Evolutionary conservation across 2,329 filamentous ascomycete genomes (phyloP).

Genomic region (Alternaria postmessia): DNA sequence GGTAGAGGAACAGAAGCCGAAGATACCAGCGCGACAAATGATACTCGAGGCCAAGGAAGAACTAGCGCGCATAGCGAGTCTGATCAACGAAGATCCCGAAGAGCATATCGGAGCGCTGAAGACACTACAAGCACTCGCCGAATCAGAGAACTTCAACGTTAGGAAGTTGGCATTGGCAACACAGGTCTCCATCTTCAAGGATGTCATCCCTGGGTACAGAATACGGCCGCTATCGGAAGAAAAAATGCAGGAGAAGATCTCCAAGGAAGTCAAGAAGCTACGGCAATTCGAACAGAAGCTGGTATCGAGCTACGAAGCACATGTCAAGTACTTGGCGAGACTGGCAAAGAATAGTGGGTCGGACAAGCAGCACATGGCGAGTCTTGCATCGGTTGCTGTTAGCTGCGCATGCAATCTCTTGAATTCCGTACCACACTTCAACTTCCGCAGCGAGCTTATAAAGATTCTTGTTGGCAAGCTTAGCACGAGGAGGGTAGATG

Average conservation of each 20-base stretch:
- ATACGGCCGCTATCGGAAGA: slow-evolving; percentile 85
- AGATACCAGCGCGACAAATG: slow-evolving; percentile 78
- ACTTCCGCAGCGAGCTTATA: slow-evolving; percentile 87
- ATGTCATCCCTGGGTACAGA: slow-evolving; percentile 94
- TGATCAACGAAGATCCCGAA: slow-evolving; percentile 91
- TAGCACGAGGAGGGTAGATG: slow-evolving; percentile 74
- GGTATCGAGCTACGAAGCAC: slow-evolving; percentile 82
- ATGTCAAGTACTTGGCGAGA: slow-evolving; percentile 77
- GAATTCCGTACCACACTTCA: slow-evolving; percentile 90
- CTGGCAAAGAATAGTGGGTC: slow-evolving; percentile 67
- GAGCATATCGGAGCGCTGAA: slow-evolving; percentile 85
- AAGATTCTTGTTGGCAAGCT: slow-evolving; percentile 88
- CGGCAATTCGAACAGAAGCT: slow-evolving; percentile 88
- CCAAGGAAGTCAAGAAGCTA: slow-evolving; percentile 86
- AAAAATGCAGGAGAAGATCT: slow-evolving; percentile 78
- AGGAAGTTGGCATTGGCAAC: slow-evolving; percentile 87
- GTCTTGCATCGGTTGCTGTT: slow-evolving; percentile 77
- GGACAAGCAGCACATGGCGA: slow-evolving; percentile 48
- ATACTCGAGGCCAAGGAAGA: slow-evolving; percentile 91
- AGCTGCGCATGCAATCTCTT: slow-evolving; percentile 85
- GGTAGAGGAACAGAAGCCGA: slow-evolving; percentile 63
- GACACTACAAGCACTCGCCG: slow-evolving; percentile 75
- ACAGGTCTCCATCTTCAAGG: slow-evolving; percentile 90
- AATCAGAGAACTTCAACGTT: slow-evolving; percentile 74
- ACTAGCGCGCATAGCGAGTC: slow-evolving; percentile 79